A percentile compares a stretch with the other conserved stretches of the same genome.
Evolutionary conservation across 2,329 filamentous ascomycete genomes (phyloP).

Genomic region (Sclerotinia minor): DNA sequence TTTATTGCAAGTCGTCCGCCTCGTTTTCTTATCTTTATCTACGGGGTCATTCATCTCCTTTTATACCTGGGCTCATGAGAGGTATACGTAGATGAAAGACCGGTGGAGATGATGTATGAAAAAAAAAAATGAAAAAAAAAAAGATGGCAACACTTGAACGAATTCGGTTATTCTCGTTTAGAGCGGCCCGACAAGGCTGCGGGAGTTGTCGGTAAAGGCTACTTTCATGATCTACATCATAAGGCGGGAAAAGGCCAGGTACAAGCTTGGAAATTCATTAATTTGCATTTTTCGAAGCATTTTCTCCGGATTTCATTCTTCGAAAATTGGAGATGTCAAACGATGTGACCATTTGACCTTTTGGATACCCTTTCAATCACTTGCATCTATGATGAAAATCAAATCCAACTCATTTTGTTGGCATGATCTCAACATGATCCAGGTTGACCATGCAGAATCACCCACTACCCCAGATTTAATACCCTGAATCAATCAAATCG

Average conservation of each 20-base stretch:
- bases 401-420: background rate
- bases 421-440: background rate
- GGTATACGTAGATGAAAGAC: background rate
- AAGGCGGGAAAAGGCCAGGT: constrained; percentile 1
- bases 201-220: background rate
- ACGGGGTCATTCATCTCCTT: background rate
- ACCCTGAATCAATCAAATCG: constrained; percentile 10
- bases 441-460: constrained; percentile 9
- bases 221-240: constrained; percentile 10
- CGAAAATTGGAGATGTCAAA: background rate
- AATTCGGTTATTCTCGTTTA: background rate
- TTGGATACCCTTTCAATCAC: background rate
- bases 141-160: background rate
- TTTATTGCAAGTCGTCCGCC: background rate
- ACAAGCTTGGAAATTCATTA: background rate
- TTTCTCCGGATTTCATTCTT: constrained; percentile 7
- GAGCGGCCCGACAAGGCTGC: constrained; percentile 15
- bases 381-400: background rate
- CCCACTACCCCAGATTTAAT: constrained; percentile 19
- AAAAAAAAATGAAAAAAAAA: constrained; percentile 3
- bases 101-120: background rate
- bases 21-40: constrained; percentile 18
- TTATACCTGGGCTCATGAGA: background rate
- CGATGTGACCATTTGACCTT: background rate
- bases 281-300: background rate